Evolutionary conservation across 2,329 filamentous ascomycete genomes (phyloP).

Genomic region (Monosporascus cannonballus): DNA sequence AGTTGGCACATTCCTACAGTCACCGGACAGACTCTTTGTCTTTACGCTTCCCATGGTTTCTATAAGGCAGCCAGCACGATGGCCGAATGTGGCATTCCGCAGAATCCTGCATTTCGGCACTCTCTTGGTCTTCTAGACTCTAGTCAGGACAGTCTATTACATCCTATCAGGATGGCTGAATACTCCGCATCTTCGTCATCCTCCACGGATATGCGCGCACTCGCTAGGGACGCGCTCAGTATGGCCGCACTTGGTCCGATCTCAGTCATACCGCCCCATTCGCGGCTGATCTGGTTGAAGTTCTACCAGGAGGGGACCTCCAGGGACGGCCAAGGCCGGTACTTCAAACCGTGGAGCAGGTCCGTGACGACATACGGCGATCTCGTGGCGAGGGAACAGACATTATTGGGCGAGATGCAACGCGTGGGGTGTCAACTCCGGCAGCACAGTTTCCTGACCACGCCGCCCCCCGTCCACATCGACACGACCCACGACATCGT

Average conservation of each 20-base stretch:
- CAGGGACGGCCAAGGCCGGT: not conserved
- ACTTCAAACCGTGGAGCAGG: not conserved
- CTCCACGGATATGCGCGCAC: not conserved
- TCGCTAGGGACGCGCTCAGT: no score
- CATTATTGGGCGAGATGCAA: not conserved
- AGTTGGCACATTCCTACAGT: no score
- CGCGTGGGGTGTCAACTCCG: not conserved
- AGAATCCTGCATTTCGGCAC: not conserved
- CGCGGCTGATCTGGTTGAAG: not conserved
- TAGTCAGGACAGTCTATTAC: not conserved
- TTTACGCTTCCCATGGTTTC: no score
- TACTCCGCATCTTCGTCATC: not conserved
- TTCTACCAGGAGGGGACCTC: not conserved
- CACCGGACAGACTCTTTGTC: no score
- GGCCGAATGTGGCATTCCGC: no score
- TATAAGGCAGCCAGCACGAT: no score
- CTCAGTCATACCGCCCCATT: not conserved
- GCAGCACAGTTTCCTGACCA: not conserved
- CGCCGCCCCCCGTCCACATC: not conserved
- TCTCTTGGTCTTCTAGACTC: not conserved
- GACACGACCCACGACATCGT: not conserved
- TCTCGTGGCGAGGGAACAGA: not conserved
- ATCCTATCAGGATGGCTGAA: not conserved
- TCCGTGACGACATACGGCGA: not conserved
- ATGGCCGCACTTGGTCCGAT: not conserved